A percentile compares a stretch with the other conserved stretches of the same genome.
Conservation (phyloP, 2,329 filamentous ascomycete species). For the Tolypocladium paradoxum region DNA sequence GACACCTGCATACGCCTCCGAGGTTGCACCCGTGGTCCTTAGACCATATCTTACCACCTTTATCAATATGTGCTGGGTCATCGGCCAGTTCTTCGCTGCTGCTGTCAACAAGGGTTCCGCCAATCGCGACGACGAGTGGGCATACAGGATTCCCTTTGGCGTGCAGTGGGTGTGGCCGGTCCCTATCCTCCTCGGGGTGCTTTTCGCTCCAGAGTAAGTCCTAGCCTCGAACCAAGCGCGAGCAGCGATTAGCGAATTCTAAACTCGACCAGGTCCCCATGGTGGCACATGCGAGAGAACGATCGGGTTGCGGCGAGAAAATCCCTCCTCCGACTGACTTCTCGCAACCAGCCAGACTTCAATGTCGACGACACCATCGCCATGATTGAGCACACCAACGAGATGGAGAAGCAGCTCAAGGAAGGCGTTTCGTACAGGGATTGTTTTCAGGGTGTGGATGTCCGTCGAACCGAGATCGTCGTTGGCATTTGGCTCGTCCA, state of each 20-base stretch:
- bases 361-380: conserved; percentile 37
- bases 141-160: conserved; percentile 38
- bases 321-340: conserved; percentile 31
- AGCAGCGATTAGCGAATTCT: background rate
- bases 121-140: conserved; percentile 29
- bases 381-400: conserved; percentile 44
- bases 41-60: conserved; percentile 42
- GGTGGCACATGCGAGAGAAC: conserved; percentile 38
- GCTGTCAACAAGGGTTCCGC: conserved; percentile 34
- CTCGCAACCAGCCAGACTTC: conserved; percentile 24
- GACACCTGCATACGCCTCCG: conserved; percentile 42
- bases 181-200: conserved; percentile 30
- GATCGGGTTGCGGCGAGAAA: conserved; percentile 27
- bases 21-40: conserved; percentile 36
- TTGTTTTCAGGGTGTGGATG: conserved; percentile 40
- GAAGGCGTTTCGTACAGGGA: conserved; percentile 35
- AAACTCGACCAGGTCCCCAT: conserved; percentile 26
- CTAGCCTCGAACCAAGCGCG: background rate
- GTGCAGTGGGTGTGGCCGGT: conserved; percentile 43
- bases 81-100: conserved; percentile 41
- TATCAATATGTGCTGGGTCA: conserved; percentile 47
- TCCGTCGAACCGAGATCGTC: conserved; percentile 42
- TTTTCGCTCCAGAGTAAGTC: conserved; percentile 36
- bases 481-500: conserved; percentile 38
- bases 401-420: conserved; percentile 32